Conservation (phyloP, 1,139 yeast species). For the Taphrina wiesneri region DNA sequence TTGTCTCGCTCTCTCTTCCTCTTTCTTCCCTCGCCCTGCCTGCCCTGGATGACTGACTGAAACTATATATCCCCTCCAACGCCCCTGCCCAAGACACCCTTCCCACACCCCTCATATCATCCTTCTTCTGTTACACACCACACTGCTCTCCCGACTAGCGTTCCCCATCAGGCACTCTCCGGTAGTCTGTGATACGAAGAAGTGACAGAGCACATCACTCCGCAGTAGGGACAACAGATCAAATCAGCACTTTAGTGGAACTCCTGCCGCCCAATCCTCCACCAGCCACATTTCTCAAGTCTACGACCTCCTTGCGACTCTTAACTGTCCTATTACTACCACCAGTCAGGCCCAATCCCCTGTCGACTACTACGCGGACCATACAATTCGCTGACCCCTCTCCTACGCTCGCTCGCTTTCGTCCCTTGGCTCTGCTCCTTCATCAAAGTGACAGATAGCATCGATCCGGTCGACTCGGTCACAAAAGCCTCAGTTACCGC, state of each 20-base stretch:
- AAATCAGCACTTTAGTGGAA: too few species aligned
- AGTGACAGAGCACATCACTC: background rate
- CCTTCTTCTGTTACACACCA: background rate
- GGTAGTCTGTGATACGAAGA: too few species aligned
- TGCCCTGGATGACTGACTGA: background rate
- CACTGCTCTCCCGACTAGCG: too few species aligned
- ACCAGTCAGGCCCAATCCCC: background rate
- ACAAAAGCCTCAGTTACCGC: background rate
- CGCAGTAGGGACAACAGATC: background rate
- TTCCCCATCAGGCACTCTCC: too few species aligned
- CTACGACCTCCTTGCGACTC: constrained; percentile 5
- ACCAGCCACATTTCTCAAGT: constrained; percentile 11
- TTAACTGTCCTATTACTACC: background rate
- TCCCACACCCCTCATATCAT: background rate
- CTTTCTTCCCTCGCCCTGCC: background rate
- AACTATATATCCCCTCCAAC: background rate
- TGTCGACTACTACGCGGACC: background rate
- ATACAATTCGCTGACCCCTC: background rate
- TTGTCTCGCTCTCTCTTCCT: background rate
- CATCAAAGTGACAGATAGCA: background rate
- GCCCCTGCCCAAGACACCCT: background rate
- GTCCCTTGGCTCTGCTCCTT: background rate
- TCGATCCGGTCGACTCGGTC: background rate
- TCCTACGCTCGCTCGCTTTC: background rate
- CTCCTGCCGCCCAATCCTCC: background rate